Percentiles rank a stretch among this genome's conserved stretches.
Evolutionary conservation across 1,139 yeast species (phyloP).

Genomic region (Kurtzmaniella quercitrusa): DNA sequence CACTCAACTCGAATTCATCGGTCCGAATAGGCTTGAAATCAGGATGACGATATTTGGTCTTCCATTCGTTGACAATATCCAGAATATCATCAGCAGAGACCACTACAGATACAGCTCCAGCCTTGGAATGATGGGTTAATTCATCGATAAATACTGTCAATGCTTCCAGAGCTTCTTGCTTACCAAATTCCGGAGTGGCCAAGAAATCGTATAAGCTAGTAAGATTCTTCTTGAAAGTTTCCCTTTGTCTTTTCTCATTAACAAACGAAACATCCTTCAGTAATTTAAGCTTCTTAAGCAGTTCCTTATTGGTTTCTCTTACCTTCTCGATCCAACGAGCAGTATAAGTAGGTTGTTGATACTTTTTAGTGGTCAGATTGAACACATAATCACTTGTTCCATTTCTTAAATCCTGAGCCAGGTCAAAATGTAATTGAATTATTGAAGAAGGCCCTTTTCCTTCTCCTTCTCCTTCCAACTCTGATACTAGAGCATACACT

Average conservation of each 20-base stretch:
- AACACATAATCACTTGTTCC: constrained; percentile 69
- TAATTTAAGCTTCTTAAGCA: constrained; percentile 48
- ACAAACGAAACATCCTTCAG: constrained; percentile 37
- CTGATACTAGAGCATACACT: constrained; percentile 54
- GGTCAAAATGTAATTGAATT: constrained; percentile 62
- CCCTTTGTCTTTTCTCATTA: constrained; percentile 24
- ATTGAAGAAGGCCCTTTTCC: no score
- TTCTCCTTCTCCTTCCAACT: no score
- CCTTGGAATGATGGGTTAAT: constrained; percentile 37
- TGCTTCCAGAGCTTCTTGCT: constrained; percentile 28
- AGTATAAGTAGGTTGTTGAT: constrained; percentile 79
- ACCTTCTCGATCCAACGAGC: constrained; percentile 58
- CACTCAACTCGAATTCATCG: constrained; percentile 64
- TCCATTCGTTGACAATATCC: constrained; percentile 51
- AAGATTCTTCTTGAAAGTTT: constrained; percentile 36
- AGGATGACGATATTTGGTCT: constrained; percentile 58
- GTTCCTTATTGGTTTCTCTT: constrained; percentile 50
- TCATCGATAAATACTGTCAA: constrained; percentile 57
- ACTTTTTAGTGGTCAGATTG: constrained; percentile 46
- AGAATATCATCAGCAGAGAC: constrained; percentile 76
- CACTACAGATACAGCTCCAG: constrained; percentile 48
- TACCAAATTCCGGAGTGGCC: constrained; percentile 37
- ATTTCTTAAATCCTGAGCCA: constrained; percentile 57
- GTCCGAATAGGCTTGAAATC: constrained; percentile 58
- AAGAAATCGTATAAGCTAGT: constrained; percentile 41